These are phyloP conservation scores for Ophiostoma ulmi DNA, from an alignment of 2,329 filamentous ascomycete genomes.

Conservation along the genomic window DNA sequence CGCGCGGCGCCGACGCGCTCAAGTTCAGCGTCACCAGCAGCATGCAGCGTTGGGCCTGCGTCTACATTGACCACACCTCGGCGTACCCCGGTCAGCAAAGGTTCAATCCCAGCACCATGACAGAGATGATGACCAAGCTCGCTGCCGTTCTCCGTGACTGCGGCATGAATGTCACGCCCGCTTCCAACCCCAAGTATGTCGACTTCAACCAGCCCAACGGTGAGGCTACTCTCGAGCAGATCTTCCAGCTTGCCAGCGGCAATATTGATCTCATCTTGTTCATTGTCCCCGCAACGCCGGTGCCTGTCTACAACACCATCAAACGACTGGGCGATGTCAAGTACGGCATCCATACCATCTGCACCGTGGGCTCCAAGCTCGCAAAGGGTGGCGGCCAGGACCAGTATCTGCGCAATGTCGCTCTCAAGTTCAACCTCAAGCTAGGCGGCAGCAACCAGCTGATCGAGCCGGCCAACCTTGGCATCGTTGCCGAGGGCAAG, in stretches of 20 bases:
- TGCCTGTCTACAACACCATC: constrained; percentile 50
- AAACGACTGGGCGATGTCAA: constrained; percentile 55
- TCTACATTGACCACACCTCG: constrained; percentile 28
- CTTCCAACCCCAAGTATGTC: not conserved
- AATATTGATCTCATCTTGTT: constrained; percentile 43
- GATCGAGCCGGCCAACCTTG: constrained; percentile 43
- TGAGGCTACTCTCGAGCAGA: constrained; percentile 18
- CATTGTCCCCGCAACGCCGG: constrained; percentile 41
- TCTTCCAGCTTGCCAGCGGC: constrained; percentile 3
- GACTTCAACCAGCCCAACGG: constrained; percentile 12
- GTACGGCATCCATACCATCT: constrained; percentile 56
- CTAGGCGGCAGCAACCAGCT: constrained; percentile 55
- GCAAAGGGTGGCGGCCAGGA: constrained; percentile 29
- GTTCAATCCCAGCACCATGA: not conserved
- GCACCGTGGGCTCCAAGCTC: constrained; percentile 49
- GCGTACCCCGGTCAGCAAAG: not conserved
- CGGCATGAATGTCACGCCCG: constrained; percentile 22
- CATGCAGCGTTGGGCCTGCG: constrained; percentile 40
- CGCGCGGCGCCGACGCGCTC: constrained; percentile 31
- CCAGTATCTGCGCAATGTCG: constrained; percentile 51
- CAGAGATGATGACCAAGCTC: constrained; percentile 6
- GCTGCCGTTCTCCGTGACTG: constrained; percentile 17
- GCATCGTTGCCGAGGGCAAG: constrained; percentile 49
- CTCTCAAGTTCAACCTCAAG: constrained; percentile 63
- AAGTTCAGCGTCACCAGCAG: constrained; percentile 43